Conservation (phyloP, 73 alveolate species). For the Tetrahymena malaccensis region DNA sequence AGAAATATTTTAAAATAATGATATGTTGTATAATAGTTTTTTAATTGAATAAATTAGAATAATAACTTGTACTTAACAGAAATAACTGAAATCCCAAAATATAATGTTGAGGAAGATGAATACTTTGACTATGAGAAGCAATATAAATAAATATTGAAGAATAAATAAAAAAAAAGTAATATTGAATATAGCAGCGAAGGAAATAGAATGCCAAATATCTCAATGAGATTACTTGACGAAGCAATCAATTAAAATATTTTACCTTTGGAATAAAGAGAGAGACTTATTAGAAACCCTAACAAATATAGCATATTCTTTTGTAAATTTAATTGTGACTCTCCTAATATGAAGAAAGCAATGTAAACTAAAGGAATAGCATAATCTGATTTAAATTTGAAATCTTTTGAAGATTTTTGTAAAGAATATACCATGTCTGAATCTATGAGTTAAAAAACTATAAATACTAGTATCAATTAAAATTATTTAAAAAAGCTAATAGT, state of each 20-base stretch:
- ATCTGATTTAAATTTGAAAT: background rate
- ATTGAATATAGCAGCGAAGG: conserved; percentile 4
- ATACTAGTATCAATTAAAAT: background rate
- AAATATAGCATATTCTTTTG: conserved; percentile 22
- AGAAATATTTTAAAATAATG: no score
- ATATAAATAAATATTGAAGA: background rate
- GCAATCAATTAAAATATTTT: conserved; percentile 24
- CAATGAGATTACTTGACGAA: conserved; percentile 8
- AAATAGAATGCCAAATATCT: conserved; percentile 1
- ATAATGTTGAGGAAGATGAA: background rate
- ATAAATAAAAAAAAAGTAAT: background rate
- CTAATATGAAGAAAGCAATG: conserved; percentile 19
- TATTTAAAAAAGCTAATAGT: background rate
- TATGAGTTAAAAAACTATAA: background rate
- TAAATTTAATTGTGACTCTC: conserved; percentile 19
- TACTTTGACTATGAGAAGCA: background rate
- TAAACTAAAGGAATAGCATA: background rate
- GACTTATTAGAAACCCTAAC: conserved; percentile 30
- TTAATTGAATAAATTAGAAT: background rate
- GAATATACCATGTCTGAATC: background rate
- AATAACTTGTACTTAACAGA: background rate
- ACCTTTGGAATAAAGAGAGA: conserved; percentile 21
- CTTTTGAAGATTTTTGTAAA: background rate
- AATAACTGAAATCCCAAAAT: background rate
- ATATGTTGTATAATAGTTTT: background rate